phyloP scores from a whole-genome alignment of 140 eudicot species.

The Senecio squalidus region DNA sequence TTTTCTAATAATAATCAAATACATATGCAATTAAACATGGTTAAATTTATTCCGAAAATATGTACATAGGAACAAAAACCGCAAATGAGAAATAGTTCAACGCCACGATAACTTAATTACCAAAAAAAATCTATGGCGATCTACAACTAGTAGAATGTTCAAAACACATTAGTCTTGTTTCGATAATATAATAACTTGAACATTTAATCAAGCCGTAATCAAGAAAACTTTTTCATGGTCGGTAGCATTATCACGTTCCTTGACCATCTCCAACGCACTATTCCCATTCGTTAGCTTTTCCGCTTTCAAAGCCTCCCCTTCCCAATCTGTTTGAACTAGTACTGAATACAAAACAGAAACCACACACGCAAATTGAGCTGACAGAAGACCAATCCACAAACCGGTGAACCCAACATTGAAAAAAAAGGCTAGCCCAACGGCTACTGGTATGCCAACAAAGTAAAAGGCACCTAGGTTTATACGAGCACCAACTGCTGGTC shows the following conservation, averaged over 20 bases:
- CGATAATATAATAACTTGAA: not conserved
- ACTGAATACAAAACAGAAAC: slow-evolving; percentile 60
- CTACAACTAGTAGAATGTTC: not conserved
- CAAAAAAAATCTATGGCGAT: not conserved
- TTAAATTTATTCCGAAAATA: no score
- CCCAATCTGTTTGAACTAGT: slow-evolving; percentile 66
- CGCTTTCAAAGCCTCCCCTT: slow-evolving; percentile 74
- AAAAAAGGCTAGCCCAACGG: slow-evolving; percentile 73
- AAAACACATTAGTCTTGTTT: not conserved
- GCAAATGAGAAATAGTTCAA: not conserved
- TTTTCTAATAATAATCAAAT: no score
- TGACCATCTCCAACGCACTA: slow-evolving; percentile 49
- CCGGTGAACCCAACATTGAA: slow-evolving; percentile 62
- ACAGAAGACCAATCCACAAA: slow-evolving; percentile 76
- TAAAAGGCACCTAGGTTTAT: slow-evolving; percentile 88
- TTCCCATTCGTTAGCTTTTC: slow-evolving; percentile 20
- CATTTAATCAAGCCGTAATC: not conserved
- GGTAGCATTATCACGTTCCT: slow-evolving; percentile 20
- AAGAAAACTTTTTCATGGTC: slow-evolving; percentile 38
- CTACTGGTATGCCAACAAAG: slow-evolving; percentile 90
- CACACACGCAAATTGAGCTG: slow-evolving; percentile 90
- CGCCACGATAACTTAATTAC: not conserved
- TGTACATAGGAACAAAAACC: not conserved
- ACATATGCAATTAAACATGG: no score
- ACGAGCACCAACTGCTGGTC: slow-evolving; percentile 89